Evolutionary conservation across 2,329 filamentous ascomycete genomes (phyloP), one percentile per base, ranked within the genome.

Genomic region (Ophiobolus disseminans): DNA sequence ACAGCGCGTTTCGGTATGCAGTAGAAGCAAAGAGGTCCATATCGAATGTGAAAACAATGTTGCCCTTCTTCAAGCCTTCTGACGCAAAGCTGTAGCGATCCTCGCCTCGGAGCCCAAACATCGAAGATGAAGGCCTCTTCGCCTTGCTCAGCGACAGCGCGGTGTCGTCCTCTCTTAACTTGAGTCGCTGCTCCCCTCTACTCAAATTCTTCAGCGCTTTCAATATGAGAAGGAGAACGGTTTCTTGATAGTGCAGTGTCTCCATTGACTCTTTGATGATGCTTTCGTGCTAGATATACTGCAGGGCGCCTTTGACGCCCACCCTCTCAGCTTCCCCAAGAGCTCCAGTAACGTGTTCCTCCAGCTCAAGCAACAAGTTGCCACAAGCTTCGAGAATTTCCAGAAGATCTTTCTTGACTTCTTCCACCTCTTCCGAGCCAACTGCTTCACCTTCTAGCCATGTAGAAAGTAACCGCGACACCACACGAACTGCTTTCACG

Each of bases 181-280:
- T 26, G 4, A 26, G 11, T 6, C 36, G 36, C 17, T 25, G 36
- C 17, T 39, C 36, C 36, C 26, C 26, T n/a, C 17, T 23, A 5
- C 20, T 16, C 21, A 39, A 26, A 13, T 39, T 20, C 11, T 22
- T 22, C 17, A 39, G n/a, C 6, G 36, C 14, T 8, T 39, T 20
- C n/a, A 39, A 14, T n/a, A 39, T 39, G 6, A 39, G 13, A 14
- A 39, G 7, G 10, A 39, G 21, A 9, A 22, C 36, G 21, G 36
- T 39, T n/a, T 39, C 36, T n/a, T 39, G 36, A 22, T 39, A 20
- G 20, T 38, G 35, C n/a, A 38, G 13, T 14, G 35, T 38, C 21
- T 38, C 35, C 35, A 39, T 39, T 16, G 36, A 25, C n/a, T 39
- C 36, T 25, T 39, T 39, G 13, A 25, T 39, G 13, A 39, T 23